phyloP scores from a whole-genome alignment of 768 basidiomycete genomes.

The Dendrothele bispora region DNA sequence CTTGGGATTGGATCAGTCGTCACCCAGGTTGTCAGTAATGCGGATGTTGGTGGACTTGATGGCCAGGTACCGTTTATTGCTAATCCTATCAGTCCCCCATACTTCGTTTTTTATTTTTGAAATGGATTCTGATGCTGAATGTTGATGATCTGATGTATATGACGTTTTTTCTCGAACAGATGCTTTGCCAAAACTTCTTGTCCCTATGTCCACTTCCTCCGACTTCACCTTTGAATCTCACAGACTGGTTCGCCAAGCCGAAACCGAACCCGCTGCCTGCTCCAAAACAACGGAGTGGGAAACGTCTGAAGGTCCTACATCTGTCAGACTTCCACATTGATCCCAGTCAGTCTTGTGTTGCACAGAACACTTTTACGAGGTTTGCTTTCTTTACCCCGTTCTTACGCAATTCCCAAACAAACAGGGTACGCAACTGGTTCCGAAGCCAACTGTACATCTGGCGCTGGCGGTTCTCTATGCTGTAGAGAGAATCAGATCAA shows the following conservation, averaged over 20 bases:
- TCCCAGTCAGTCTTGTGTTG: constrained; percentile 45
- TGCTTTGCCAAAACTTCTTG: constrained; percentile 62
- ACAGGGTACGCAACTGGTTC: constrained; percentile 50
- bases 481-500: constrained; percentile 61
- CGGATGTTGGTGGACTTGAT: constrained; percentile 71
- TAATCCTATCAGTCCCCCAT: not conserved
- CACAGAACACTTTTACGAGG: too few species aligned
- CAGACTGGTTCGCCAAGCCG: constrained; percentile 73
- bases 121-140: not conserved
- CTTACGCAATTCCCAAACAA: not conserved
- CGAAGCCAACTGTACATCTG: constrained; percentile 71
- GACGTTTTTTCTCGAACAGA: constrained; percentile 28
- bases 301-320: constrained; percentile 71
- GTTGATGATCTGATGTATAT: not conserved
- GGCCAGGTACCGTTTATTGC: constrained; percentile 52
- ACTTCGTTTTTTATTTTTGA: not conserved
- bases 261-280: constrained; percentile 70
- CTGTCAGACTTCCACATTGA: constrained; percentile 80
- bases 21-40: constrained; percentile 71
- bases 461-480: too few species aligned
- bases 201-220: constrained; percentile 54
- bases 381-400: too few species aligned
- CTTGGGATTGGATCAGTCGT: constrained; percentile 56
- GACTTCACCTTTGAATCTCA: constrained; percentile 60
- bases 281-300: constrained; percentile 57